Percentiles rank a stretch among this genome's conserved stretches.
Evolutionary conservation across 345 rosid genomes (phyloP).

Genomic region (Hypericum androsaemum): DNA sequence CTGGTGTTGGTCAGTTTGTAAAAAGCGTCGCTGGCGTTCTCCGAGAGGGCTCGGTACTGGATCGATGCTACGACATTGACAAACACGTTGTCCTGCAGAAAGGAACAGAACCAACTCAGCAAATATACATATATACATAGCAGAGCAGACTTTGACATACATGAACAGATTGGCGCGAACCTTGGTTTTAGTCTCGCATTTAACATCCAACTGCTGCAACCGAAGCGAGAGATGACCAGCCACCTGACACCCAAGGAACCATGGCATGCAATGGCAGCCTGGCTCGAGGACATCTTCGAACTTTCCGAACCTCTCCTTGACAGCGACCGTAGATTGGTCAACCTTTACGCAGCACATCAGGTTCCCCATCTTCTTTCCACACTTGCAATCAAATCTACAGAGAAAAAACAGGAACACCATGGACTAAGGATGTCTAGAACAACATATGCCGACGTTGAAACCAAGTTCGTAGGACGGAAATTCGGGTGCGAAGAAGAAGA

Average conservation of each 20-base stretch:
- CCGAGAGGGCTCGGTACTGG: conserved; percentile 10
- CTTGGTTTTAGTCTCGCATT: conserved; percentile 88
- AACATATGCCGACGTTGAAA: too few species aligned
- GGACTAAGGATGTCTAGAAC: too few species aligned
- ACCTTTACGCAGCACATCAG: conserved; percentile 57
- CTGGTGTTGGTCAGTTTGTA: conserved; percentile 47
- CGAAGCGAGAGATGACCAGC: conserved; percentile 65
- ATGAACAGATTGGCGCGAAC: conserved; percentile 19
- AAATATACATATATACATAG: neutral
- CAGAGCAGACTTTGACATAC: neutral
- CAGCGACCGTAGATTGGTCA: conserved; percentile 67
- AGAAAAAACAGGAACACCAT: too few species aligned
- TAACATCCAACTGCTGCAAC: conserved; percentile 74
- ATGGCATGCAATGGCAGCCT: conserved; percentile 75
- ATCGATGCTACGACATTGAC: conserved; percentile 46
- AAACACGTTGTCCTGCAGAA: conserved; percentile 40
- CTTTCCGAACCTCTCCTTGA: conserved; percentile 64
- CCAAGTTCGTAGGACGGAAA: too few species aligned
- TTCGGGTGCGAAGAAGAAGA: too few species aligned
- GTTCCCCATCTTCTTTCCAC: conserved; percentile 44
- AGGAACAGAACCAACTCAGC: neutral
- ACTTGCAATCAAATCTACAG: neutral
- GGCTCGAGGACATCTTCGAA: conserved; percentile 66
- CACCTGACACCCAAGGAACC: conserved; percentile 64
- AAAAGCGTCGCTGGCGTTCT: conserved; percentile 42